Percentiles rank a stretch among this genome's conserved stretches.
These are phyloP conservation scores for Curvularia eragrostidis DNA, from an alignment of 2,329 filamentous ascomycete genomes.

Conservation along the genomic window DNA sequence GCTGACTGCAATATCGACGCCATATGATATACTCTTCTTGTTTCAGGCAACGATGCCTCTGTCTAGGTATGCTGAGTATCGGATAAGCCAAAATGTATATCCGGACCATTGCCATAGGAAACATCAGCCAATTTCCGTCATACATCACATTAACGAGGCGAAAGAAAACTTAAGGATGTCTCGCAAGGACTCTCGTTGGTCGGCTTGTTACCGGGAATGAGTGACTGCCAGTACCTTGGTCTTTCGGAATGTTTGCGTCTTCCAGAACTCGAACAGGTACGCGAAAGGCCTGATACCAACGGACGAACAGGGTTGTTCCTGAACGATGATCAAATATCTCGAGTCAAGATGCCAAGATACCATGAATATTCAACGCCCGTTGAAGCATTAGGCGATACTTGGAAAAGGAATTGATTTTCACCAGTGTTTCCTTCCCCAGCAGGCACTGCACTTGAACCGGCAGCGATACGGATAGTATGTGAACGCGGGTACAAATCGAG, in stretches of 20 bases:
- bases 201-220: neutral
- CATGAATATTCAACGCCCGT: neutral
- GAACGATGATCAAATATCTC: neutral
- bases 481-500: neutral
- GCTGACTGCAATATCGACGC: neutral
- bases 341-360: neutral
- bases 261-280: neutral
- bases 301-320: neutral
- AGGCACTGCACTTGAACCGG: neutral
- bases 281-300: neutral
- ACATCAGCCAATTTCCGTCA: neutral
- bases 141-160: neutral
- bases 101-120: neutral
- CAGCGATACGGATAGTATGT: neutral
- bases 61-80: neutral
- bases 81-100: neutral
- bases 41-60: neutral
- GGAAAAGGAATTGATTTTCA: neutral
- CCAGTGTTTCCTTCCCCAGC: too few species aligned
- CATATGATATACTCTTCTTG: neutral
- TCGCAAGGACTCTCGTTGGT: neutral
- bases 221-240: neutral
- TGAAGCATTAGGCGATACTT: neutral
- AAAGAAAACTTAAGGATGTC: neutral
- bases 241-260: neutral